Conservation (phyloP, 202 grass and related monocot genomes). For the Panicum hallii region DNA sequence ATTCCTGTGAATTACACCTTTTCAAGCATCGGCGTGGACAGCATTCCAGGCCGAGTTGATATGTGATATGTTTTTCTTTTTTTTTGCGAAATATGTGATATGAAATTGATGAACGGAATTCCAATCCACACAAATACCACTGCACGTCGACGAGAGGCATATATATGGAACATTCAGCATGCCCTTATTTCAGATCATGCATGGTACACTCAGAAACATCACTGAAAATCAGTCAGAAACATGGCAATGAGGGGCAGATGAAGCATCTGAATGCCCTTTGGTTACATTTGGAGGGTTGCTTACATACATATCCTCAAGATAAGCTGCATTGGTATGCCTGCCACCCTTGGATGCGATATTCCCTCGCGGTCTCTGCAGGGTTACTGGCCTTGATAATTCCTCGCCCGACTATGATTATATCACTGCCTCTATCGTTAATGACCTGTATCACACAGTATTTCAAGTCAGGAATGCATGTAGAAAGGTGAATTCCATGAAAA, state of each 20-base stretch:
- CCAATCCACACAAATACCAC: not conserved
- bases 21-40: too few species aligned
- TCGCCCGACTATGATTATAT: conserved; percentile 86
- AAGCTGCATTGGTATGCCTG: conserved; percentile 66
- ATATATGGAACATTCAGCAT: not conserved
- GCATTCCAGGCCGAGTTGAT: too few species aligned
- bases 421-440: conserved; percentile 74
- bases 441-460: conserved; percentile 55
- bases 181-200: not conserved
- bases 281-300: not conserved
- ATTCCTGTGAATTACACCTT: too few species aligned
- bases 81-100: not conserved
- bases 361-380: conserved; percentile 61
- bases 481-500: not conserved
- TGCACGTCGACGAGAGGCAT: not conserved
- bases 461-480: not conserved
- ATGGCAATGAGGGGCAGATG: not conserved
- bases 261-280: not conserved
- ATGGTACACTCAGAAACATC: not conserved
- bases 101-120: not conserved
- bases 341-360: conserved; percentile 86
- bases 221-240: not conserved
- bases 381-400: conserved; percentile 75
- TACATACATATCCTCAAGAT: conserved; percentile 26
- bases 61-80: too few species aligned